Base-by-base conservation (phyloP, 306 rosid genomes). In the Lagenaria siceraria region DNA sequence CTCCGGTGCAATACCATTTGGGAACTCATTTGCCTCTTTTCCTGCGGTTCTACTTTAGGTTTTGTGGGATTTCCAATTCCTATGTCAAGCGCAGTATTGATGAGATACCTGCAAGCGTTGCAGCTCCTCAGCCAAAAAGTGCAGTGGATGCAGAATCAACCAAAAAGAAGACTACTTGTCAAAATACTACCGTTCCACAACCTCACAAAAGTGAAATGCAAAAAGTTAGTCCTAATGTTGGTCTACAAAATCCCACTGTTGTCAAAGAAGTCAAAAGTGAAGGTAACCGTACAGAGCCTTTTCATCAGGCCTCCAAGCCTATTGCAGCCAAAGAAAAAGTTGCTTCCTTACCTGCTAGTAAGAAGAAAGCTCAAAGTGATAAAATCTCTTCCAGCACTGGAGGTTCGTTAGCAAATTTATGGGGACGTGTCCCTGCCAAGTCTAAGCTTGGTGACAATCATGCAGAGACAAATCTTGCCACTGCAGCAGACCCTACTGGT, bases 371-470 rank as follows among this genome's bases (percentile, higher is more conserved):
- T 53, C 92, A 88, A 77, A 82, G 80, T 72, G 90, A 81, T 76
- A 95, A 92, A 88, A 84, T 77, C 78, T 76, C 89, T 61, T 85
- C 90, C 76, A 81, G 63, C 75, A 56, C 89, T 73, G 97, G 91
- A 81, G 88, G 97, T 83, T 92, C 93, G 17, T 81, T 92, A 82
- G 90, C 93, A 35, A 89, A 90, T 76, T 68, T 90, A 33, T 92
- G 99, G 99, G 86, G 87, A 21, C 88, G 88, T 19, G 92, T 96
- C 81, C 85, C 97, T 80, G 82, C 87, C 68, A 92, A 92, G 86
- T 75, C 96, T 21, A 92, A 89, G 80, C 83, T 90, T 38, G 43
- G 80, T 75, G 66, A 85, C 40, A 72, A 42, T 51, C 81, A 86
- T 51, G 87, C 61, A 18, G 93, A 86, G 82, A 82, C 79, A 60